A percentile compares a stretch with the other conserved stretches of the same genome.
Evolutionary conservation across 345 rosid genomes (phyloP).

Genomic region (Arabidopsis arenosa): DNA sequence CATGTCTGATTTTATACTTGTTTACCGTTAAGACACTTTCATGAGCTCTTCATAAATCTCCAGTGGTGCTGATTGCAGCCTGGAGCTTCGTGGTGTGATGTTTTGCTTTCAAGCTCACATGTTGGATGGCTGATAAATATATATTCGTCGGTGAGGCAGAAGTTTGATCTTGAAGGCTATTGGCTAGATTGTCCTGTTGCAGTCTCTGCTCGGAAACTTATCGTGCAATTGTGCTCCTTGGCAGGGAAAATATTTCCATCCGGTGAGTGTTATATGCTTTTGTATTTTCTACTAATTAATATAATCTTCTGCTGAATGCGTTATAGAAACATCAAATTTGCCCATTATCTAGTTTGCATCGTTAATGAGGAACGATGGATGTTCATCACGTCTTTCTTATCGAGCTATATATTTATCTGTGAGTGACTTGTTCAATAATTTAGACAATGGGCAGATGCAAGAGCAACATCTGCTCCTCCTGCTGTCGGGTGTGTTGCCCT

Average conservation of each 20-base stretch:
- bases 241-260: constrained; percentile 80
- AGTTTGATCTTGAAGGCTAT: constrained; percentile 68
- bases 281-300: constrained; percentile 27
- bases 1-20: constrained; percentile 22
- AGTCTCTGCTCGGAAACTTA: constrained; percentile 91
- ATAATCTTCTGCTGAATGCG: constrained; percentile 22
- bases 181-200: constrained; percentile 97
- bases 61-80: constrained; percentile 66
- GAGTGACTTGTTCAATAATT: constrained; percentile 52
- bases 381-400: constrained; percentile 19
- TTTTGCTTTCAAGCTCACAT: constrained; percentile 87
- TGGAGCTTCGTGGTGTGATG: constrained; percentile 90
- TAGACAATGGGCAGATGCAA: constrained; percentile 73
- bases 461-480: constrained; percentile 85
- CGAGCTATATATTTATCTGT: constrained; percentile 35
- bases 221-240: constrained; percentile 89
- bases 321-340: constrained; percentile 22
- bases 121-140: constrained; percentile 80
- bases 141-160: constrained; percentile 79
- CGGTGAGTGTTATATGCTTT: constrained; percentile 53
- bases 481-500: constrained; percentile 80
- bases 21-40: constrained; percentile 22
- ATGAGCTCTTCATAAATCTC: constrained; percentile 32
- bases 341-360: constrained; percentile 23
- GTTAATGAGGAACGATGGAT: constrained; percentile 20